A percentile compares a stretch with the other conserved stretches of the same genome.
Evolutionary conservation across 2,329 filamentous ascomycete genomes (phyloP).

Genomic region (Epichloe gansuensis): DNA sequence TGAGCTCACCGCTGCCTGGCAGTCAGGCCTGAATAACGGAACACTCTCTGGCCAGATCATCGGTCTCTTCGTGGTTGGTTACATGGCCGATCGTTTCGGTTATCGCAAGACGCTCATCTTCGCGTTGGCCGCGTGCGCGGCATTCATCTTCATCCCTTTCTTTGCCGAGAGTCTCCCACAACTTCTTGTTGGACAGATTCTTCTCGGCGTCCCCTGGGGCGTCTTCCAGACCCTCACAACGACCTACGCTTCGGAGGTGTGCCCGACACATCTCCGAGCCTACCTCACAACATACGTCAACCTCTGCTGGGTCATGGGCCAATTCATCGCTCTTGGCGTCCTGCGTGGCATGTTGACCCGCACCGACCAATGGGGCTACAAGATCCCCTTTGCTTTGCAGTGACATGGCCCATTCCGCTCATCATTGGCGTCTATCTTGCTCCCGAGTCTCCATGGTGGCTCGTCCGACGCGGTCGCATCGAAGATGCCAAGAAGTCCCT

Average conservation of each 20-base stretch:
- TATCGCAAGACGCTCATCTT: constrained; percentile 36
- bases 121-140: constrained; percentile 25
- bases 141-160: constrained; percentile 37
- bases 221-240: constrained; percentile 34
- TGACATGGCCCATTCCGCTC: constrained; percentile 36
- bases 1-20: constrained; percentile 38
- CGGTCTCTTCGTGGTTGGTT: constrained; percentile 37
- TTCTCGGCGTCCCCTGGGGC: constrained; percentile 35
- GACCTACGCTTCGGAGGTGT: constrained; percentile 37
- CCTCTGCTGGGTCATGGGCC: constrained; percentile 38
- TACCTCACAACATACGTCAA: constrained; percentile 38
- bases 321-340: constrained; percentile 32
- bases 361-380: constrained; percentile 30
- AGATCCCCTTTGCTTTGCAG: constrained; percentile 36
- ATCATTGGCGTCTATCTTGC: constrained; percentile 30
- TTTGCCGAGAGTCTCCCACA: constrained; percentile 29
- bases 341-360: constrained; percentile 27
- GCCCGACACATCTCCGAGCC: constrained; percentile 31
- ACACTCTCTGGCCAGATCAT: constrained; percentile 36
- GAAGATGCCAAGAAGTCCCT: constrained; percentile 28
- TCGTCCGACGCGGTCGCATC: constrained; percentile 28
- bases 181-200: constrained; percentile 32
- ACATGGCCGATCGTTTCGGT: constrained; percentile 33
- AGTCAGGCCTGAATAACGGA: constrained; percentile 37
- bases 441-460: constrained; percentile 40